Percentiles rank a stretch among this genome's conserved stretches.
Evolutionary conservation across 1,139 yeast species (phyloP).

Genomic region (Magnusiomyces starmeri): DNA sequence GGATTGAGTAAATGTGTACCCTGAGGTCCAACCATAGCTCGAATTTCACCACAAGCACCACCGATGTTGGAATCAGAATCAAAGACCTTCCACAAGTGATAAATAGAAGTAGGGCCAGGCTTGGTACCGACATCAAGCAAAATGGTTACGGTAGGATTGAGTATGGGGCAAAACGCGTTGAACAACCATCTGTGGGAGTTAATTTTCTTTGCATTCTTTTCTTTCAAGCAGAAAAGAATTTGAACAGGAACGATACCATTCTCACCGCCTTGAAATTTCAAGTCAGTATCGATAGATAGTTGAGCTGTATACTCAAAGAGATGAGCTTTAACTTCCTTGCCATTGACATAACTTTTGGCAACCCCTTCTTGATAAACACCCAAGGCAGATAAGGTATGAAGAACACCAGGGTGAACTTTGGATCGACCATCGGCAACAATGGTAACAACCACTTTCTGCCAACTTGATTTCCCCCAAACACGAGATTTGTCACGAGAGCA

Average conservation of each 20-base stretch:
- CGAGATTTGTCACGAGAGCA: slow-evolving; percentile 72
- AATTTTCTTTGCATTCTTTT: slow-evolving; percentile 81
- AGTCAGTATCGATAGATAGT: slow-evolving; percentile 73
- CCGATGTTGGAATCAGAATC: slow-evolving; percentile 94
- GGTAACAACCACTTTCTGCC: slow-evolving; percentile 90
- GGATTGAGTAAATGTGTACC: slow-evolving; percentile 80
- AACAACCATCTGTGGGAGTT: slow-evolving; percentile 96
- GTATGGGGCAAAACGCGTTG: slow-evolving; percentile 80
- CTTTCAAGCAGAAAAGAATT: slow-evolving; percentile 81
- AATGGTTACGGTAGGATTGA: slow-evolving; percentile 80
- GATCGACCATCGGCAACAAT: slow-evolving; percentile 92
- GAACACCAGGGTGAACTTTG: slow-evolving; percentile 71
- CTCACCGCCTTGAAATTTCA: slow-evolving; percentile 73
- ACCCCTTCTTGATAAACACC: slow-evolving; percentile 96
- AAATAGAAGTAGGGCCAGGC: slow-evolving; percentile 78
- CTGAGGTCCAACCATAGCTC: slow-evolving; percentile 84
- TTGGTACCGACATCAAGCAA: slow-evolving; percentile 92
- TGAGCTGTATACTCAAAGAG: slow-evolving; percentile 91
- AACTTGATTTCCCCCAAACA: slow-evolving; percentile 91
- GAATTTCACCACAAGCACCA: slow-evolving; percentile 97
- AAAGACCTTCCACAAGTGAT: slow-evolving; percentile 93
- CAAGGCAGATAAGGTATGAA: slow-evolving; percentile 81
- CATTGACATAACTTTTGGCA: slow-evolving; percentile 88
- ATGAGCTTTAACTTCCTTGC: slow-evolving; percentile 85
- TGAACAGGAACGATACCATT: slow-evolving; percentile 90